A percentile compares a stretch with the other conserved stretches of the same genome.
phyloP scores from a whole-genome alignment of 768 basidiomycete species.

The Lanmaoa pseudosensibilis region DNA sequence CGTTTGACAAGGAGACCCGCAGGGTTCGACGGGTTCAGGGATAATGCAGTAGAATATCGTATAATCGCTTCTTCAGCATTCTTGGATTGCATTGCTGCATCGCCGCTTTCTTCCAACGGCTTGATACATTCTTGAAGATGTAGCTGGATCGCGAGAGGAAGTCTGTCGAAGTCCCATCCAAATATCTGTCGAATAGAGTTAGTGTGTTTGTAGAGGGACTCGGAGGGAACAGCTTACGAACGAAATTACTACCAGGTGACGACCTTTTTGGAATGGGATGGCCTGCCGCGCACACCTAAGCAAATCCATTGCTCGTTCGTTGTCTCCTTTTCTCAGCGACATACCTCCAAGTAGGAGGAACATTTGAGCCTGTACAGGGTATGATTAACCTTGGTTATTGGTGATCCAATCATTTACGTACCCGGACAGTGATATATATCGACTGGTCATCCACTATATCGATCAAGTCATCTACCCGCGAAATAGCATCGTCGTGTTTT shows the following conservation, averaged over 20 bases:
- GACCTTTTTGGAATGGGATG: not conserved
- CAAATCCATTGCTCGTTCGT: not conserved
- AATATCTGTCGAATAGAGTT: conserved; percentile 1
- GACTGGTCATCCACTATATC: not conserved
- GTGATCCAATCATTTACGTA: not conserved
- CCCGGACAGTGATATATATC: not conserved
- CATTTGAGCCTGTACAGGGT: conserved; percentile 5
- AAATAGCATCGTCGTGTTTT: conserved; percentile 2
- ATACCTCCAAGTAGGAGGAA: not conserved
- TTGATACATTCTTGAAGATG: not conserved
- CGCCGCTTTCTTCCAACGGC: not conserved
- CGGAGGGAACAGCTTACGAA: not conserved
- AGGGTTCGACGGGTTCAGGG: not conserved
- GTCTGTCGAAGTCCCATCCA: conserved; percentile 5
- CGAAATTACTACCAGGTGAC: not conserved
- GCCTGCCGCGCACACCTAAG: not conserved
- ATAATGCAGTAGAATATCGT: conserved; percentile 9
- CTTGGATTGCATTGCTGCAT: not conserved
- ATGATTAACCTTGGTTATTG: not conserved
- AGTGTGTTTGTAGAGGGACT: no score
- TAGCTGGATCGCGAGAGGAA: not conserved
- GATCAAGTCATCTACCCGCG: conserved; percentile 3
- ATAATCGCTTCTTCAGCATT: not conserved
- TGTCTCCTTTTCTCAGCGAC: not conserved
- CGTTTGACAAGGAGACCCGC: not conserved